These are phyloP conservation scores for button mushroom (Agaricus bisporus) DNA, from an alignment of 768 basidiomycete genomes.

Conservation along the genomic window DNA sequence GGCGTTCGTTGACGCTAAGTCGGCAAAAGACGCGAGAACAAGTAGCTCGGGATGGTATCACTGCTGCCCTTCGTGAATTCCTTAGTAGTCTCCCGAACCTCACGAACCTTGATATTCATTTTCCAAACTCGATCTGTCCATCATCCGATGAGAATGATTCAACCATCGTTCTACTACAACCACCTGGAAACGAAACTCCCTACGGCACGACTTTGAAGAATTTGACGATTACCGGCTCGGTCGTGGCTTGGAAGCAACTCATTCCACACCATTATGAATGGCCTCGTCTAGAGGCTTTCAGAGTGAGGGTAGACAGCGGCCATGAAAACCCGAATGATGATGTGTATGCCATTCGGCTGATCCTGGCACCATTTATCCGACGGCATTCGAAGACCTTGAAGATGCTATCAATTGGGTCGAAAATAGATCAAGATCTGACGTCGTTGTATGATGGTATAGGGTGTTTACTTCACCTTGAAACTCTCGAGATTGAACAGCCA, in stretches of 20 bases:
- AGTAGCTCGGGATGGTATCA: background rate
- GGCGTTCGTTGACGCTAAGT: conserved; percentile 1
- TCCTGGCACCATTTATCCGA: conserved; percentile 4
- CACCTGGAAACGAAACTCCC: background rate
- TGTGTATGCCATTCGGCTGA: conserved; percentile 5
- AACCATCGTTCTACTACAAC: background rate
- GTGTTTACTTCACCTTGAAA: background rate
- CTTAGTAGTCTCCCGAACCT: background rate
- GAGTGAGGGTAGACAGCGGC: background rate
- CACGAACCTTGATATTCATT: background rate
- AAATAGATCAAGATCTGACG: background rate
- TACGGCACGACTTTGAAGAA: conserved; percentile 1
- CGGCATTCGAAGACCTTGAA: conserved; percentile 7
- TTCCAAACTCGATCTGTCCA: background rate
- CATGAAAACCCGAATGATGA: conserved; percentile 4
- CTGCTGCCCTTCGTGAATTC: background rate
- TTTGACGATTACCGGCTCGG: conserved; percentile 1
- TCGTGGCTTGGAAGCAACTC: background rate
- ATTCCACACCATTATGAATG: background rate
- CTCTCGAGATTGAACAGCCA: conserved; percentile 6
- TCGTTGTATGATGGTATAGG: conserved; percentile 7
- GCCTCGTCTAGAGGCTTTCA: background rate
- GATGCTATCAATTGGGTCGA: background rate
- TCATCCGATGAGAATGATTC: background rate
- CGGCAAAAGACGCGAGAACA: background rate